These are phyloP conservation scores for Lodderomyces metapsilosis DNA, from an alignment of 1,139 yeast genomes.

Conservation along the genomic window DNA sequence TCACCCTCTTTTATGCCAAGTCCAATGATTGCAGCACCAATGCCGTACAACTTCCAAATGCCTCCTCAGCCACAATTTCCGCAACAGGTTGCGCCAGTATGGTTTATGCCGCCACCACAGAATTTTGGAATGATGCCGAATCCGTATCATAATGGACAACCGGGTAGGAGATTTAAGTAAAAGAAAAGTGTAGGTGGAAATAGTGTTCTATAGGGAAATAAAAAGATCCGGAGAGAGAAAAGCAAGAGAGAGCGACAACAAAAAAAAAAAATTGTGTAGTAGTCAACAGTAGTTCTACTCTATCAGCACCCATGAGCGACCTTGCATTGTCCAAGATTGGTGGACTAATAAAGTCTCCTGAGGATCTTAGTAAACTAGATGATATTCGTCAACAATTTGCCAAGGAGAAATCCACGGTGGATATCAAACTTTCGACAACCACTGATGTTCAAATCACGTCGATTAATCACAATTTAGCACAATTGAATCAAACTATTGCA, in stretches of 20 bases:
- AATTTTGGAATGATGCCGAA: slow-evolving; percentile 9
- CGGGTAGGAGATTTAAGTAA: slow-evolving; percentile 6
- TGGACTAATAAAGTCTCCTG: slow-evolving; percentile 47
- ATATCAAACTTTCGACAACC: slow-evolving; percentile 63
- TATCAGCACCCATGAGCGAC: slow-evolving; percentile 31
- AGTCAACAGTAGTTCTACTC: neutral
- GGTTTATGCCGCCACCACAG: slow-evolving; percentile 35
- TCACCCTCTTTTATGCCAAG: slow-evolving; percentile 31
- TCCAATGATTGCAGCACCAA: slow-evolving; percentile 28
- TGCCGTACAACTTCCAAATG: slow-evolving; percentile 21
- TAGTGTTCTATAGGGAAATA: too few relatives aligned
- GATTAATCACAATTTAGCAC: slow-evolving; percentile 40
- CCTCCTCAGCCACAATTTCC: slow-evolving; percentile 28
- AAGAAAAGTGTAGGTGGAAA: too few relatives aligned
- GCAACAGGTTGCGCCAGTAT: slow-evolving; percentile 27
- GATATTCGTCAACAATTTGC: slow-evolving; percentile 56
- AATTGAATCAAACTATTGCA: slow-evolving; percentile 35
- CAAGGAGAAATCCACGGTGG: slow-evolving; percentile 73
- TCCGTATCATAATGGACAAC: slow-evolving; percentile 9
- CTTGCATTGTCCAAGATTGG: slow-evolving; percentile 46
- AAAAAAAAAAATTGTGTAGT: too few relatives aligned
- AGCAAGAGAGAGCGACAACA: neutral
- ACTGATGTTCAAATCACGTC: slow-evolving; percentile 61
- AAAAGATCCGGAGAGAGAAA: too few relatives aligned
- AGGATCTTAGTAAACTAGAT: slow-evolving; percentile 58